Percentiles rank a stretch among this genome's conserved stretches.
Evolutionary conservation across 2,329 filamentous ascomycete genomes (phyloP).

Genomic region (Fusarium staphyleae): DNA sequence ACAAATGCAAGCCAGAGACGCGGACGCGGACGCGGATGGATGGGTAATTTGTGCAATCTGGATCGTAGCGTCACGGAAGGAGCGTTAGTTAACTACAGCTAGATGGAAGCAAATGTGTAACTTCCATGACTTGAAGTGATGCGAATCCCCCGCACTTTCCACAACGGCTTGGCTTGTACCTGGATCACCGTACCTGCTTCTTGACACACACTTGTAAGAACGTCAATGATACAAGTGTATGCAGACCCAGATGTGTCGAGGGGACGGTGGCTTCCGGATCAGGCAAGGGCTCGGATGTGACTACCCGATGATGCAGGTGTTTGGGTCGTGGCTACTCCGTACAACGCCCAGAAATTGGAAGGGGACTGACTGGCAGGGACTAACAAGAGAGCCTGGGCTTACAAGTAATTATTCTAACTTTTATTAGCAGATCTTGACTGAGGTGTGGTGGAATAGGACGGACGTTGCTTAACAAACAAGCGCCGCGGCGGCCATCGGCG

Average conservation of each 20-base stretch:
- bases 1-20: constrained; percentile 23
- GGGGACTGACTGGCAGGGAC: constrained; percentile 20
- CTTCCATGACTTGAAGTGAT: too few relatives aligned
- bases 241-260: too few relatives aligned
- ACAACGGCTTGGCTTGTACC: constrained; percentile 23
- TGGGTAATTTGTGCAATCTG: constrained; percentile 1
- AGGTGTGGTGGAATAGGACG: neutral
- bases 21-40: constrained; percentile 10
- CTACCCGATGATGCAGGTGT: constrained; percentile 24
- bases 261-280: constrained; percentile 30
- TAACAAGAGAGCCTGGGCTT: constrained; percentile 16
- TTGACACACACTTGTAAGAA: constrained; percentile 20
- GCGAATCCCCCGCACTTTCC: constrained; percentile 28
- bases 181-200: constrained; percentile 33
- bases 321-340: constrained; percentile 18
- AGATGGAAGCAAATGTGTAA: neutral
- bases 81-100: neutral
- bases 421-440: constrained; percentile 3
- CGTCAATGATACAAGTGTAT: constrained; percentile 16
- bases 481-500: constrained; percentile 9
- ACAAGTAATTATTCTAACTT: neutral
- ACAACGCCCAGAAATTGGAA: constrained; percentile 29
- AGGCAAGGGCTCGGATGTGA: constrained; percentile 32
- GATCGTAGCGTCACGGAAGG: constrained; percentile 20
- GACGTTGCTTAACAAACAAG: constrained; percentile 8